Evolutionary conservation across 2,329 filamentous ascomycete genomes (phyloP), one percentile per base, ranked within the genome.

Genomic region (Xylariaceae sp.): DNA sequence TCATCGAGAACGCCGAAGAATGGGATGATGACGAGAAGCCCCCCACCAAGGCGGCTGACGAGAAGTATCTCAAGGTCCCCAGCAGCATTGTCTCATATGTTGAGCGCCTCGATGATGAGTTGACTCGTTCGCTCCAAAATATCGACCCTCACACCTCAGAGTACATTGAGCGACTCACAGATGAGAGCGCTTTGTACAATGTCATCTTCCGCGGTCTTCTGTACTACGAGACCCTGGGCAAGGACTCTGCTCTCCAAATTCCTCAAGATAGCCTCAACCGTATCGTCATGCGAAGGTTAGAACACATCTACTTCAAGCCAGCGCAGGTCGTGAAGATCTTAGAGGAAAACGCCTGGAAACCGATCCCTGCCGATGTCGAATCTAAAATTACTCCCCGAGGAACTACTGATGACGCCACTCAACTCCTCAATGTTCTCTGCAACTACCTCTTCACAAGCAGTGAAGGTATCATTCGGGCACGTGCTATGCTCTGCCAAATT

Each of bases 301-400:
- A 98, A 71, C 94, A 98, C 69, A 80, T 97, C 61, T 98, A 98
- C 77, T 98, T 97, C 82, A 98, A 98, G 85, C 93, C 93, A 45
- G 81, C 90, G 10, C 86, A 92, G 69, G 92, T 98, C 37, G 84
- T 96, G 62, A 86, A 85, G 66, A 95, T 95, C 45, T 82, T 97
- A 37, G 93, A 98, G 71, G 88, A 95, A 65, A 92, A 90, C 69
- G 86, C 86, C 56, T 97, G 92, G 91, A 93, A 91, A 69, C 73
- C 81, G 1, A 80, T 93, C 21, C 83, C 87, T 19, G 67, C 75
- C 5, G 67, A 72, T 12, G 75, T 91, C 47, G 80, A 94, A 65
- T 96, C 92, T 2, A 67, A 74, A 47, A 88, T 95, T 65, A 95
- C 91, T 12, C 84, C 90, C 35, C 85, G 89, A 55, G 72, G 70